A percentile compares a stretch with the other conserved stretches of the same genome.
These are phyloP conservation scores for Salix caprea DNA, from an alignment of 345 rosid genomes.

Conservation along the genomic window DNA sequence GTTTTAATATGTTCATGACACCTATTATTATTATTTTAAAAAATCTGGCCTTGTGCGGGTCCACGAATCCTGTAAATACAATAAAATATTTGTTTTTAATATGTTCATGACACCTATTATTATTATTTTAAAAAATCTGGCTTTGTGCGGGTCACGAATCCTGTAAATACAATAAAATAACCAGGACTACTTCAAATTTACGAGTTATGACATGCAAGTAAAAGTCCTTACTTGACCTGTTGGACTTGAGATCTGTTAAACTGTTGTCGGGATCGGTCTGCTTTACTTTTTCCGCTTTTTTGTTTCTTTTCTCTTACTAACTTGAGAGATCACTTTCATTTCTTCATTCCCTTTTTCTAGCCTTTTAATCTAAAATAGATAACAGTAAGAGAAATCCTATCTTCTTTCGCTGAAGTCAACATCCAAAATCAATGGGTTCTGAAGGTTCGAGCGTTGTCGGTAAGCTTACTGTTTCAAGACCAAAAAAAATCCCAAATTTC, in stretches of 20 bases:
- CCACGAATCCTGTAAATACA: too few relatives aligned
- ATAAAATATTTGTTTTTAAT: too few relatives aligned
- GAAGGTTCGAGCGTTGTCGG: constrained; percentile 53
- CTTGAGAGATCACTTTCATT: not conserved
- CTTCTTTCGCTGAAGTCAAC: not conserved
- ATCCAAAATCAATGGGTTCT: constrained; percentile 36
- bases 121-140: too few relatives aligned
- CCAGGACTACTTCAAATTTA: too few relatives aligned
- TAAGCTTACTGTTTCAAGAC: constrained; percentile 9
- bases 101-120: too few relatives aligned
- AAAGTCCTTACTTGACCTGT: not conserved
- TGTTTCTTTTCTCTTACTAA: not conserved
- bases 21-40: too few relatives aligned
- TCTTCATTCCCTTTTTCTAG: not conserved
- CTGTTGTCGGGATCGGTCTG: not conserved
- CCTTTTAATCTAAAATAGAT: not conserved
- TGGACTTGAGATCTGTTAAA: not conserved
- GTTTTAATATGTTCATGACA: too few relatives aligned
- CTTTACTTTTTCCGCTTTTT: not conserved
- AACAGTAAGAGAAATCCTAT: not conserved
- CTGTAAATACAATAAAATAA: too few relatives aligned
- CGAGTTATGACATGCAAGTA: too few relatives aligned
- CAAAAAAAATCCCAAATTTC: constrained; percentile 1
- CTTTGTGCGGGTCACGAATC: too few relatives aligned
- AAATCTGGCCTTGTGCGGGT: too few relatives aligned